Conservation (phyloP, 2,329 filamentous ascomycete species). For the Neonectria sp. region DNA sequence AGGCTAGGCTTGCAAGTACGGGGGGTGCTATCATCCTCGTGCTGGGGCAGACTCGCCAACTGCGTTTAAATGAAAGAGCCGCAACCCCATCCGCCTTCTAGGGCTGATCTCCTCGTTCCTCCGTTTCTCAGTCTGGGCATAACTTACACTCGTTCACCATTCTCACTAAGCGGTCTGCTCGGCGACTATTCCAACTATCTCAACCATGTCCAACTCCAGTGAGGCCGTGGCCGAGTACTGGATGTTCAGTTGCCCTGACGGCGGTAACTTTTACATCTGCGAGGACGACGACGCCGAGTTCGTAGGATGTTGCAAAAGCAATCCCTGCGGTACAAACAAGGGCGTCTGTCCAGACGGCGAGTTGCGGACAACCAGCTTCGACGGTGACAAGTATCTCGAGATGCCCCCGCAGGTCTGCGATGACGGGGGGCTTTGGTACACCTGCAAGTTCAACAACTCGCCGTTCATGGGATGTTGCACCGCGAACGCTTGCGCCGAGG, state of each 20-base stretch:
- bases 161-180: neutral
- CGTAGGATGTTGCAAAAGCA: constrained; percentile 57
- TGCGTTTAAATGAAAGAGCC: constrained; percentile 27
- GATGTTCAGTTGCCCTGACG: constrained; percentile 52
- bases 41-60: constrained; percentile 4
- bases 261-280: constrained; percentile 58
- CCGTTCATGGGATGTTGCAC: constrained; percentile 60
- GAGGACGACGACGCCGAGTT: constrained; percentile 51
- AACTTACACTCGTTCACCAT: neutral
- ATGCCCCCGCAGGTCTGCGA: constrained; percentile 55
- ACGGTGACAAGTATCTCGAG: constrained; percentile 45
- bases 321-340: constrained; percentile 51
- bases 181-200: neutral
- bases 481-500: constrained; percentile 40
- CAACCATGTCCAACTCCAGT: constrained; percentile 36
- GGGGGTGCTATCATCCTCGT: constrained; percentile 7
- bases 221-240: constrained; percentile 27
- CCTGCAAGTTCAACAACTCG: constrained; percentile 49
- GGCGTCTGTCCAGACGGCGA: constrained; percentile 52
- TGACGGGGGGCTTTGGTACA: constrained; percentile 51
- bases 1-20: constrained; percentile 15
- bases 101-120: constrained; percentile 20
- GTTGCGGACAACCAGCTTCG: constrained; percentile 52
- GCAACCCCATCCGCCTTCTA: constrained; percentile 19
- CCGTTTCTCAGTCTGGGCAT: neutral